Conservation (phyloP, 768 basidiomycete genomes). For the Lentinula sp. region DNA sequence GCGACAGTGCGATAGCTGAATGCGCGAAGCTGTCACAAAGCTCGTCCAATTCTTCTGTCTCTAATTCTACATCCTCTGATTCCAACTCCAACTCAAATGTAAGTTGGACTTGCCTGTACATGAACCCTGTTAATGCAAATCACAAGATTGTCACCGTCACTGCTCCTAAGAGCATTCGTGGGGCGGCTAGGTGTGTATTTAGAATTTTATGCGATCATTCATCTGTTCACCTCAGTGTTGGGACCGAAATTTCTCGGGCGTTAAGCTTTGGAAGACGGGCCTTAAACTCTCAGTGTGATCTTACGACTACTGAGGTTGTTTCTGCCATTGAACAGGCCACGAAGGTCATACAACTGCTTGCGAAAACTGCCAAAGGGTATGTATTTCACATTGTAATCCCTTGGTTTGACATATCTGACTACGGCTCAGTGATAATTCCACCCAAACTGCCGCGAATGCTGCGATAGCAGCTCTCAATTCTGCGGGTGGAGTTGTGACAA, state of each 20-base stretch:
- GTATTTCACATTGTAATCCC: neutral
- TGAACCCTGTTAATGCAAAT: neutral
- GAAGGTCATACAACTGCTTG: neutral
- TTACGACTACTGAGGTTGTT: neutral
- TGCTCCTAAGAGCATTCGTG: neutral
- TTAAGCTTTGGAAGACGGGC: neutral
- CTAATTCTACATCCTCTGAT: neutral
- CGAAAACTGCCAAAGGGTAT: neutral
- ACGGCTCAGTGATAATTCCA: neutral
- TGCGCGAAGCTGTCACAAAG: neutral
- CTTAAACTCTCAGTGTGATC: neutral
- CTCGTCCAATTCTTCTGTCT: neutral
- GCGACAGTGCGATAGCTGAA: neutral
- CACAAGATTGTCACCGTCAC: neutral
- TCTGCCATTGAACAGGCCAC: neutral
- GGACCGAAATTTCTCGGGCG: neutral
- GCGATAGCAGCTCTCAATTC: neutral
- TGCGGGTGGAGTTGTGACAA: neutral
- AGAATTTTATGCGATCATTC: neutral
- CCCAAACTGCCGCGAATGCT: neutral
- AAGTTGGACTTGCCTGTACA: neutral
- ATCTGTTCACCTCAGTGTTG: neutral
- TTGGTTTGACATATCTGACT: neutral
- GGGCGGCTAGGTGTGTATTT: neutral
- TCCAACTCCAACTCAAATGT: neutral